phyloP scores from a whole-genome alignment of 345 rosid species.

The Salix dunnii region DNA sequence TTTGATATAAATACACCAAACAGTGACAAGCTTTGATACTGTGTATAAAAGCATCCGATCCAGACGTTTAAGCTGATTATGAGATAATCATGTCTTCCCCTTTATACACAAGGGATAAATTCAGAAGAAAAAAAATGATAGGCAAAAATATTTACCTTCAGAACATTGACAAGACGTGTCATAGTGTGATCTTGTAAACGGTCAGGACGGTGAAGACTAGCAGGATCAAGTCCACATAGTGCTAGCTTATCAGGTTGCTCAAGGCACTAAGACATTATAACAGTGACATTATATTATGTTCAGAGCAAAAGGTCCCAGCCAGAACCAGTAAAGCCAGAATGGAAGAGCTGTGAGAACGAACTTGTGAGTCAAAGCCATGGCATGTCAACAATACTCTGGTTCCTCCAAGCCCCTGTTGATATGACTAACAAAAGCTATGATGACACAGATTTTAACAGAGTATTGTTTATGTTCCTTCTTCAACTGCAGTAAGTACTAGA shows the following conservation, averaged over 20 bases:
- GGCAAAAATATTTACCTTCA: conserved; percentile 50
- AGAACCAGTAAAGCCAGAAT: conserved; percentile 12
- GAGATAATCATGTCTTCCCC: too few species aligned
- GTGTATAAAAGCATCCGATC: too few species aligned
- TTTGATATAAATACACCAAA: too few species aligned
- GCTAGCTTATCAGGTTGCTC: conserved; percentile 70
- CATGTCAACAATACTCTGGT: conserved; percentile 67
- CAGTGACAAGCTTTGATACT: too few species aligned
- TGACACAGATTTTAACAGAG: not conserved
- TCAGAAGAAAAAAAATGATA: conserved; percentile 5
- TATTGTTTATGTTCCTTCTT: conserved; percentile 1
- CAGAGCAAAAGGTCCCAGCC: conserved; percentile 5
- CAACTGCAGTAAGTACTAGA: not conserved
- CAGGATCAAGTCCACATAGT: conserved; percentile 79
- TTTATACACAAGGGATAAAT: not conserved
- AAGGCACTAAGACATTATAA: conserved; percentile 49
- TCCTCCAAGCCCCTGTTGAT: conserved; percentile 61
- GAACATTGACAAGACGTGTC: conserved; percentile 51
- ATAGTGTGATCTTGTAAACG: conserved; percentile 74
- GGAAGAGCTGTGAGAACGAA: conserved; percentile 19
- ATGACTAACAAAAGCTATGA: conserved; percentile 7
- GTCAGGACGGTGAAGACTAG: conserved; percentile 66
- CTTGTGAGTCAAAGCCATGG: conserved; percentile 67
- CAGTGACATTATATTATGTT: not conserved
- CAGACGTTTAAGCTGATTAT: too few species aligned